Base-by-base conservation (phyloP, 805 yeast species). In the Candida verbasci region DNA sequence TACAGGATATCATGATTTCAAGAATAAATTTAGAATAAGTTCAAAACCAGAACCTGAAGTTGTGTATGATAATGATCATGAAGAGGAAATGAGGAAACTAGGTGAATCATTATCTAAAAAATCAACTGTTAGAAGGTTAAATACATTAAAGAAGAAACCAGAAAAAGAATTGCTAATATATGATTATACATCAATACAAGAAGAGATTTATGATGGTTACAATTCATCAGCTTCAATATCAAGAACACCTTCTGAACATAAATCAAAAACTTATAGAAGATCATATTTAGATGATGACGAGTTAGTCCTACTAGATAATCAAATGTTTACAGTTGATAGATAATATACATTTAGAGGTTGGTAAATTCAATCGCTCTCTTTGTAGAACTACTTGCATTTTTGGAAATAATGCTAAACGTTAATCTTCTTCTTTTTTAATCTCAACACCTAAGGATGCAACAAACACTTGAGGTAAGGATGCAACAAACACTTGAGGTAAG, bases 51-150 rank as follows among this genome's bases (percentile, higher is more conserved):
- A 20, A 20, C 9, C 22, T 6, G 9, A 6, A 20, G 22, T 20
- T 20, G n/a, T n/a, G n/a, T n/a, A n/a, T n/a, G n/a, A n/a, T n/a
- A n/a, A n/a, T n/a, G n/a, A 21, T 21, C 17, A 46, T 23, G 55
- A 53, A 40, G 56, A 52, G 21, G 67, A 60, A 42, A 51, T 67
- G 25, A 44, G 63, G 24, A 54, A 49, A 31, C 48, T 67, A 32
- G 70, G 72, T 3, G 62, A 58, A 35, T 52, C 62, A 21, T 48
- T 67, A 32, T 53, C 69, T 1, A 49, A 54, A 31, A 61, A 57
- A 23, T 40, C 57, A 4, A 55, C 70, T 3, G 65, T 61, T 3
- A 50, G 68, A 24, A 56, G 46, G 28, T 37, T 51, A 17, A 46
- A 47, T 21, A 29, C 39, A 24, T 44, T 34, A 16, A 34, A n/a